Percentiles rank a stretch among this genome's conserved stretches.
Conservation (phyloP, 2,329 filamentous ascomycete species). For the Apiospora saccharicola region DNA sequence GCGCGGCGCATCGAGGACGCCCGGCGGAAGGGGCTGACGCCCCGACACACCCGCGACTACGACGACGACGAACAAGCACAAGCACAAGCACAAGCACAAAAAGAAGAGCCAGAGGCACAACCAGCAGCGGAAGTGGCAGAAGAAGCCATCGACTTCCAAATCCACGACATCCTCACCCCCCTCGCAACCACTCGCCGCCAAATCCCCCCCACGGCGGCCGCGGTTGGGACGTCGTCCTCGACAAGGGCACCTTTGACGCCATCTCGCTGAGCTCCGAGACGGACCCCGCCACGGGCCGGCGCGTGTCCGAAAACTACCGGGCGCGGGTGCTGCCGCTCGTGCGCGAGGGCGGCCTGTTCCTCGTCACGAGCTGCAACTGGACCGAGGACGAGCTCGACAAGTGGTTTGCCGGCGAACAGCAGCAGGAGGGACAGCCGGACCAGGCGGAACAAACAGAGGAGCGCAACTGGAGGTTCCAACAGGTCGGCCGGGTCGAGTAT, state of each 20-base stretch:
- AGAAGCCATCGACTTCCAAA: slow-evolving; percentile 50
- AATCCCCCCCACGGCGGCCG: not conserved
- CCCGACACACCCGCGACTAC: slow-evolving; percentile 26
- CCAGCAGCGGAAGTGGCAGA: slow-evolving; percentile 6
- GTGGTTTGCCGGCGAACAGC: slow-evolving; percentile 69
- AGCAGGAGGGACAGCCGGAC: slow-evolving; percentile 24
- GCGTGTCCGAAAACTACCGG: slow-evolving; percentile 79
- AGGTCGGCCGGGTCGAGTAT: slow-evolving; percentile 77
- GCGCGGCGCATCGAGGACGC: slow-evolving; percentile 68
- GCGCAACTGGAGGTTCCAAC: slow-evolving; percentile 57
- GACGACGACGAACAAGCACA: slow-evolving; percentile 33
- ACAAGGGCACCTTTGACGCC: slow-evolving; percentile 98
- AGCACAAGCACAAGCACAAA: slow-evolving; percentile 23
- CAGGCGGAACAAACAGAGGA: slow-evolving; percentile 32
- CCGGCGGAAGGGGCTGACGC: slow-evolving; percentile 31
- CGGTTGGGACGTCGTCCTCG: slow-evolving; percentile 90
- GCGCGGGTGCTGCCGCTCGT: slow-evolving; percentile 73
- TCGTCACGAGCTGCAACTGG: slow-evolving; percentile 98
- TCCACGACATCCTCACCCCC: slow-evolving; percentile 70
- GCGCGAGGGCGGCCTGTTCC: slow-evolving; percentile 72
- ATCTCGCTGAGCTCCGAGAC: slow-evolving; percentile 75
- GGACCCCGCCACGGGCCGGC: slow-evolving; percentile 57
- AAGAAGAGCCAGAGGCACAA: slow-evolving; percentile 25
- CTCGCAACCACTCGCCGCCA: slow-evolving; percentile 41
- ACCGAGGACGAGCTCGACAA: slow-evolving; percentile 82